Percentiles rank a stretch among this genome's conserved stretches.
phyloP scores from a whole-genome alignment of 2,329 filamentous ascomycete species.

The Epicoccum sorghinum region DNA sequence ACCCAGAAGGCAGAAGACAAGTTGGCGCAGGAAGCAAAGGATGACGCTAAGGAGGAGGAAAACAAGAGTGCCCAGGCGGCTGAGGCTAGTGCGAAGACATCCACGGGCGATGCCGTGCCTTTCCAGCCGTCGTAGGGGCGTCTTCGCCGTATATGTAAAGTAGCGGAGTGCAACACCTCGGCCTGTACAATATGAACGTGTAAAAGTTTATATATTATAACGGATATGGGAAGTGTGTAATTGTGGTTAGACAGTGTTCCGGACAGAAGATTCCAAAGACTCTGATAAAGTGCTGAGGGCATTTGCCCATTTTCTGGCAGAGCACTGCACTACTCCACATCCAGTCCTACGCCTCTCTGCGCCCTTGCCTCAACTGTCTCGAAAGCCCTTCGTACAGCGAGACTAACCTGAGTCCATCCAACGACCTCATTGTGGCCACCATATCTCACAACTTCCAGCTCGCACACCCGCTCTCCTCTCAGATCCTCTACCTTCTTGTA shows the following conservation, averaged over 20 bases:
- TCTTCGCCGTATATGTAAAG: background rate
- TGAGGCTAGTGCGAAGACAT: constrained; percentile 1
- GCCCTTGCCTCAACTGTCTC: constrained; percentile 61
- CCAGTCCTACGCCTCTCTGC: constrained; percentile 6
- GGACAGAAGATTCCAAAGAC: too few relatives aligned
- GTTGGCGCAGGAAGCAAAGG: constrained; percentile 3
- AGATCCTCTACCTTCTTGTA: constrained; percentile 41
- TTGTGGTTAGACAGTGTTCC: too few relatives aligned
- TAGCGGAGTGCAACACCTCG: background rate
- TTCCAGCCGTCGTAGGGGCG: constrained; percentile 7
- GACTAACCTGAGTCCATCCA: constrained; percentile 66
- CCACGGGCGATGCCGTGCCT: constrained; percentile 3
- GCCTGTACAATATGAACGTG: background rate
- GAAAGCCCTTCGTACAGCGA: constrained; percentile 72
- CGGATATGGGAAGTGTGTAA: too few relatives aligned
- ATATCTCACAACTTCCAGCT: constrained; percentile 52
- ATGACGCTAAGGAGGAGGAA: background rate
- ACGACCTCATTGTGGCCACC: constrained; percentile 71
- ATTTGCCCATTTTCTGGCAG: background rate
- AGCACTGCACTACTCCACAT: constrained; percentile 5
- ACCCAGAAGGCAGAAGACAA: background rate
- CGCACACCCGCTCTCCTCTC: constrained; percentile 38
- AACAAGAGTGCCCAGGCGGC: background rate
- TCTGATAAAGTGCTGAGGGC: too few relatives aligned
- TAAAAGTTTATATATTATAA: background rate